Evolutionary conservation across 1,139 yeast species (phyloP), one percentile per base, ranked within the genome.

Genomic region (Saccharomyces hybrid): DNA sequence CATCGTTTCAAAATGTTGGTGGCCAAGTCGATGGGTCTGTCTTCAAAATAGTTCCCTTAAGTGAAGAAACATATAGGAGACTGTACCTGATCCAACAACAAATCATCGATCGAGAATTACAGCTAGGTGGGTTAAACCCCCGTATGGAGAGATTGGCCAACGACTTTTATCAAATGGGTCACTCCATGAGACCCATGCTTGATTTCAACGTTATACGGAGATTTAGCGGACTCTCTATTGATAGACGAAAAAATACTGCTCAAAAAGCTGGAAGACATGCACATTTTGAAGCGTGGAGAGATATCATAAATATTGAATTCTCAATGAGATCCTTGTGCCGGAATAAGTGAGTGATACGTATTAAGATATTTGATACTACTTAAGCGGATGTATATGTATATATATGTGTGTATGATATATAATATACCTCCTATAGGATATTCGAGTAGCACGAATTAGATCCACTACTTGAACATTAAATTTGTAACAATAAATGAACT

Each of bases 71-170:
- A 14, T 93, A 89, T 70, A 79, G 97, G 68, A 77, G 96, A 57
- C 76, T 93, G 68, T 88, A 87, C 65, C 86, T 90, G 42, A 74
- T 93, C 20, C 97, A 91, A 65, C 96, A 90, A 69, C 97, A 90
- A 64, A 73, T 93, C 54, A 79, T 81, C 26, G 97, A 91, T 57
- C 70, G 70, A 54, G 68, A 70, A 58, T 78, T 76, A 54, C 95
- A 88, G 59, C 71, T 74, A 57, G 85, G 88, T 56, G 97, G 97
- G 0, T 74, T 93, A 59, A 93, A 91, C 66, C 96, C 97, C 2
- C 76, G 81, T 59, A 73, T 83, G 72, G 86, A 86, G 64, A 73
- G 91, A 51, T 73, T 80, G 42, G 82, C 84, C 2, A 80, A 80
- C n/a, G 64, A 63, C 2, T 67, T 55, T 52, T 61, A 62, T 34